phyloP scores from a whole-genome alignment of 2,329 filamentous ascomycete genomes.

The Paraphaeosphaeria minitans region DNA sequence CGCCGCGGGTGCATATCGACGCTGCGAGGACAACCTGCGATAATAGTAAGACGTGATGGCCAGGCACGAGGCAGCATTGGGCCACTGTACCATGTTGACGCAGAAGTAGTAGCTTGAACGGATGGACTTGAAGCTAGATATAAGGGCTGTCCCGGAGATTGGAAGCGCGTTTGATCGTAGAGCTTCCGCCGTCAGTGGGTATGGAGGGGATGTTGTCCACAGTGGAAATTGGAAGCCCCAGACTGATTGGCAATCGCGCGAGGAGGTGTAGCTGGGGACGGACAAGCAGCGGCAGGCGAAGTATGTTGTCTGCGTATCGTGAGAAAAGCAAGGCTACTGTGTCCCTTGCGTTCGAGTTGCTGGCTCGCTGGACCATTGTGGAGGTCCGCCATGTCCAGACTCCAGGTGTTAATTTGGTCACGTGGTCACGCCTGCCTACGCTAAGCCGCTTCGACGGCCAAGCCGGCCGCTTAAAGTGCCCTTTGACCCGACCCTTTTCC shows the following conservation, averaged over 20 bases:
- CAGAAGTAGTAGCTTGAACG: too few species aligned
- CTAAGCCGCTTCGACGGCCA: conserved; percentile 5
- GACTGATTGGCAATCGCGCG: not conserved
- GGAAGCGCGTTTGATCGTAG: not conserved
- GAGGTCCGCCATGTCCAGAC: conserved; percentile 8
- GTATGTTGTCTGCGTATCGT: not conserved
- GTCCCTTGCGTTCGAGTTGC: conserved; percentile 3
- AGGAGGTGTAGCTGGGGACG: not conserved
- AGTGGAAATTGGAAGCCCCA: conserved; percentile 14
- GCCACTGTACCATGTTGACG: conserved; percentile 16
- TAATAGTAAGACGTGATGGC: not conserved
- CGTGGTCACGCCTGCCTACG: conserved; percentile 4
- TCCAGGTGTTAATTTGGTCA: conserved; percentile 12
- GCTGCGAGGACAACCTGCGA: conserved; percentile 92
- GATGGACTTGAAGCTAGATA: not conserved
- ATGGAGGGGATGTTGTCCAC: conserved; percentile 19
- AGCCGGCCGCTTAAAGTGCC: not conserved
- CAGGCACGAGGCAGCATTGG: not conserved
- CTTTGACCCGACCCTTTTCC: conserved; percentile 2
- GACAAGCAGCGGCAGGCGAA: not conserved
- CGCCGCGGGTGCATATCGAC: conserved; percentile 97
- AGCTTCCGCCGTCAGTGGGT: conserved; percentile 7
- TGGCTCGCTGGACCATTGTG: conserved; percentile 2
- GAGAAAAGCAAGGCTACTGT: conserved; percentile 3
- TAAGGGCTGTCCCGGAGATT: not conserved